phyloP scores from a whole-genome alignment of 106 monocot genomes.

The Platanthera zijinensis region DNA sequence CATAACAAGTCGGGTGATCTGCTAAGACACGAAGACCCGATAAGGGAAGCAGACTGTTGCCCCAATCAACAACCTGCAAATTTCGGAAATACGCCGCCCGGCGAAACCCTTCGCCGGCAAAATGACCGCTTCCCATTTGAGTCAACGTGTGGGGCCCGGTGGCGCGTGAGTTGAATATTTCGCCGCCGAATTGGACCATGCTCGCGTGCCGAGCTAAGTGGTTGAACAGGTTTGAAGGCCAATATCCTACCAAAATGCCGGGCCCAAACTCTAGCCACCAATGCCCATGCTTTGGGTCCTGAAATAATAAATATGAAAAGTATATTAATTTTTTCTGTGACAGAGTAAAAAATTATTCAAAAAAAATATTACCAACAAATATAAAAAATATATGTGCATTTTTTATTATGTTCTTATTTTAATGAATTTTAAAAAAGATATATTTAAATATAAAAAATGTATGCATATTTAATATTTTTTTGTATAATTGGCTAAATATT shows the following conservation, averaged over 20 bases:
- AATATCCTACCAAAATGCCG: slow-evolving; percentile 53
- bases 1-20: slow-evolving; percentile 50
- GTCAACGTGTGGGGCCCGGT: slow-evolving; percentile 43
- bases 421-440: too few species aligned
- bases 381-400: too few species aligned
- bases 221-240: slow-evolving; percentile 65
- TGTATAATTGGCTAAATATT: too few species aligned
- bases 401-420: too few species aligned
- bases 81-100: slow-evolving; percentile 51
- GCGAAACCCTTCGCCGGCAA: slow-evolving; percentile 50
- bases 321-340: too few species aligned
- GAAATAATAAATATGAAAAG: too few species aligned
- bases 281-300: slow-evolving; percentile 67
- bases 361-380: too few species aligned
- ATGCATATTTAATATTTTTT: too few species aligned
- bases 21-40: slow-evolving; percentile 30
- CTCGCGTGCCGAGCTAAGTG: slow-evolving; percentile 37
- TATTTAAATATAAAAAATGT: too few species aligned
- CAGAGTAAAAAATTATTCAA: too few species aligned
- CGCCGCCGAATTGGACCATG: slow-evolving; percentile 73
- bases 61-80: slow-evolving; percentile 57
- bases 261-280: slow-evolving; percentile 73
- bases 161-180: slow-evolving; percentile 36
- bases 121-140: slow-evolving; percentile 71
- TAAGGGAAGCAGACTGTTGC: slow-evolving; percentile 41